These are phyloP conservation scores for Patellaria atrata DNA, from an alignment of 495 filamentous ascomycete species.

Conservation along the genomic window DNA sequence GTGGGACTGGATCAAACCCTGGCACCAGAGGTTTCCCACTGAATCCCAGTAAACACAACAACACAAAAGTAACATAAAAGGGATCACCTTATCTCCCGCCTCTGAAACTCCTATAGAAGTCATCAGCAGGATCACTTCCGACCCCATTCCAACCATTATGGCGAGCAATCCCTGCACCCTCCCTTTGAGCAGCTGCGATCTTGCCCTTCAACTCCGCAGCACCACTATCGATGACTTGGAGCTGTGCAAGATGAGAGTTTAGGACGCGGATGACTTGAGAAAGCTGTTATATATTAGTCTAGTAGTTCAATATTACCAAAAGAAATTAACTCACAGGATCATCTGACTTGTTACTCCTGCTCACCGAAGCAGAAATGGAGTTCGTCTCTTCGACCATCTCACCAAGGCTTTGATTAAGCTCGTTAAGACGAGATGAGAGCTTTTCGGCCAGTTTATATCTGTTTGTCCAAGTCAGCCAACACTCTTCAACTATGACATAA, in stretches of 20 bases:
- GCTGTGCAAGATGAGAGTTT: constrained; percentile 74
- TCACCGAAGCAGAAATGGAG: constrained; percentile 62
- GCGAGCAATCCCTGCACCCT: constrained; percentile 50
- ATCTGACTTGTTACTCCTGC: constrained; percentile 74
- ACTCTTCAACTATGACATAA: not conserved
- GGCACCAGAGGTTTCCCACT: no score
- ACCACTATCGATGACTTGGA: constrained; percentile 83
- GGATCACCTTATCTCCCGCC: no score
- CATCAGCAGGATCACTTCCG: constrained; percentile 49
- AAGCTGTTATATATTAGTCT: constrained; percentile 41
- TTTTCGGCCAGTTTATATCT: constrained; percentile 60
- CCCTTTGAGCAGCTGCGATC: constrained; percentile 63
- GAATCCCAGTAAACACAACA: no score
- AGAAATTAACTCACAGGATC: constrained; percentile 60
- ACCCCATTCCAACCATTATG: constrained; percentile 39
- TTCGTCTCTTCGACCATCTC: constrained; percentile 99
- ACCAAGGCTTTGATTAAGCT: constrained; percentile 78
- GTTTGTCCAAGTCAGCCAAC: constrained; percentile 8
- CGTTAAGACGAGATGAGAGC: constrained; percentile 69
- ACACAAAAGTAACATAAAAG: no score
- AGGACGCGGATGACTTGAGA: constrained; percentile 87
- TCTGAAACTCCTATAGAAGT: constrained; percentile 16
- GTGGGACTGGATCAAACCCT: no score
- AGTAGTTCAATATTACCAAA: constrained; percentile 4
- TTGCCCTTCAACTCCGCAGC: constrained; percentile 66